phyloP scores from a whole-genome alignment of 768 basidiomycete species.

The Kwoniella dejecticola region DNA sequence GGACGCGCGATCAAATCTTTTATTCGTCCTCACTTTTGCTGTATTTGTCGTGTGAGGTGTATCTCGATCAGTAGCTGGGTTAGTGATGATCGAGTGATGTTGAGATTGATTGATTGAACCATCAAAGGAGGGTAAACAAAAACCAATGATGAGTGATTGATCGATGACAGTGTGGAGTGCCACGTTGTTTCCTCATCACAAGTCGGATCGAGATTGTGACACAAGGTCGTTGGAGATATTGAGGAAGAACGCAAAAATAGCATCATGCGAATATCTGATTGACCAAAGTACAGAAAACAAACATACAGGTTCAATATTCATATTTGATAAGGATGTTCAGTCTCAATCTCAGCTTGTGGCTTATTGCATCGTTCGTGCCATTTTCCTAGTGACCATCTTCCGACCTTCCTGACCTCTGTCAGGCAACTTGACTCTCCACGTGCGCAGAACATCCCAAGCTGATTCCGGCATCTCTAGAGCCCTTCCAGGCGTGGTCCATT shows the following conservation, averaged over 20 bases:
- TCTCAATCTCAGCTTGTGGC: not conserved
- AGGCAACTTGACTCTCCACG: constrained; percentile 18
- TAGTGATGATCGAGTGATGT: too few species aligned
- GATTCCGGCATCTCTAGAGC: constrained; percentile 7
- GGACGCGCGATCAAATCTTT: constrained; percentile 5
- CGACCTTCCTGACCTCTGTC: constrained; percentile 9
- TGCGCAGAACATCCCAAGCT: constrained; percentile 15
- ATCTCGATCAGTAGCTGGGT: too few species aligned
- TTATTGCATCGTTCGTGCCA: constrained; percentile 7
- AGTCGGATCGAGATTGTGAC: too few species aligned
- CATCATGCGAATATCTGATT: too few species aligned
- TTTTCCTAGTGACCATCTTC: constrained; percentile 15
- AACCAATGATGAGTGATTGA: too few species aligned
- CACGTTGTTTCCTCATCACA: too few species aligned
- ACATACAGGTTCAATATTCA: not conserved
- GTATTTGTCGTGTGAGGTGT: too few species aligned
- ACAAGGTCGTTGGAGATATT: too few species aligned
- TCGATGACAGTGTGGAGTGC: too few species aligned
- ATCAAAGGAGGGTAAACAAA: too few species aligned
- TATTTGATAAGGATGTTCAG: not conserved
- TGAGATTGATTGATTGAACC: too few species aligned
- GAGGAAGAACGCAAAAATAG: too few species aligned
- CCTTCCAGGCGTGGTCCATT: constrained; percentile 11
- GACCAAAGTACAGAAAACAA: not conserved
- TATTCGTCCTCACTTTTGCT: not conserved